phyloP scores from a whole-genome alignment of 2,329 filamentous ascomycete genomes.

The Penicillium sp. region DNA sequence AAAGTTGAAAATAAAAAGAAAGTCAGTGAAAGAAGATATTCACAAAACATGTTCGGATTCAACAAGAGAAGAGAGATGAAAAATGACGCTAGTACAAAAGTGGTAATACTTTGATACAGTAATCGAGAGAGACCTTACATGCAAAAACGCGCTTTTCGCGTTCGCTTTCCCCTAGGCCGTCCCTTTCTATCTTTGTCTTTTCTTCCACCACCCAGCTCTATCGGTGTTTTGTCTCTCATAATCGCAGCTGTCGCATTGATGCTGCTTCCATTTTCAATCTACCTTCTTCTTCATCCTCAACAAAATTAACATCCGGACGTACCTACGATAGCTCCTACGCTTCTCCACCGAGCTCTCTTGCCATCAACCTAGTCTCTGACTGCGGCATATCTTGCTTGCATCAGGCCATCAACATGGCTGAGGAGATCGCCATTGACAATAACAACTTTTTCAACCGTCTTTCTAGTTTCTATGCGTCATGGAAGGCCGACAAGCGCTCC shows the following conservation, averaged over 20 bases:
- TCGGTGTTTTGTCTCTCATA: not conserved
- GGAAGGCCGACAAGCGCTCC: constrained; percentile 93
- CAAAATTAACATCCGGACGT: not conserved
- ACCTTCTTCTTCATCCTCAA: constrained; percentile 3
- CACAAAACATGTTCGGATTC: not conserved
- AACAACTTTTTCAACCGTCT: constrained; percentile 91
- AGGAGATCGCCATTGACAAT: constrained; percentile 94
- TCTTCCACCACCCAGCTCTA: constrained; percentile 5
- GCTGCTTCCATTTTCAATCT: constrained; percentile 1
- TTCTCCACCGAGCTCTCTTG: not conserved
- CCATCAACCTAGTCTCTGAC: constrained; percentile 8
- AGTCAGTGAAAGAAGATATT: not conserved
- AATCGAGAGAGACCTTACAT: constrained; percentile 8
- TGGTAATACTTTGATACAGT: constrained; percentile 25
- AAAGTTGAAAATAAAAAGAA: not conserved
- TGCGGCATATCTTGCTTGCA: constrained; percentile 20
- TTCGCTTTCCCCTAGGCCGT: constrained; percentile 8
- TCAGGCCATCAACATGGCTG: constrained; percentile 53
- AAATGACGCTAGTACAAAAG: constrained; percentile 16
- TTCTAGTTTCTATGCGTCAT: constrained; percentile 79
- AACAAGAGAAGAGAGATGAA: not conserved
- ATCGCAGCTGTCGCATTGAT: not conserved
- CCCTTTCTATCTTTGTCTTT: constrained; percentile 1
- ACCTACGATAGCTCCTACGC: not conserved
- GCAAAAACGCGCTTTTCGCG: constrained; percentile 31